Conservation (phyloP, 495 filamentous ascomycete genomes). For the Pyronema omphalodes region DNA sequence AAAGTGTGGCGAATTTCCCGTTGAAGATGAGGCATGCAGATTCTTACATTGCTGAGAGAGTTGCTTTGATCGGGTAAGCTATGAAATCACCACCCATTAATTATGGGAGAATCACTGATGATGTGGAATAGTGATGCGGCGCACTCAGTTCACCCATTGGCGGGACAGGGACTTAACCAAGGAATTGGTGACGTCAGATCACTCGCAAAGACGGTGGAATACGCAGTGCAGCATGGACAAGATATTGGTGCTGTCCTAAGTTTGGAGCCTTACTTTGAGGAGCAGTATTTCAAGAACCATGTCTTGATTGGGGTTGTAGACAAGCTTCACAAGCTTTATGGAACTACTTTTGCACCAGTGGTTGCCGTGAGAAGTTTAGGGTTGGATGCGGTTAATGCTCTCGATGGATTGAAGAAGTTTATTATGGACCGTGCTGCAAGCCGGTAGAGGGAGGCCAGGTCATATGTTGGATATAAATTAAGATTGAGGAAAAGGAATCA, state of each 20-base stretch:
- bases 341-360: slow-evolving; percentile 51
- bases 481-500: not conserved
- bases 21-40: slow-evolving; percentile 78
- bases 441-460: not conserved
- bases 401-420: slow-evolving; percentile 62
- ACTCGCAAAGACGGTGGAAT: slow-evolving; percentile 51
- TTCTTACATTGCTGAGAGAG: slow-evolving; percentile 71
- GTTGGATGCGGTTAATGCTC: slow-evolving; percentile 53
- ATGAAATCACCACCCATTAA: not conserved
- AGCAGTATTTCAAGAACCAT: slow-evolving; percentile 67
- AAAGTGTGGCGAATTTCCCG: slow-evolving; percentile 76
- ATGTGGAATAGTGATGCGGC: slow-evolving; percentile 46
- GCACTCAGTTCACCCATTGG: slow-evolving; percentile 84
- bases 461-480: not conserved
- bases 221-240: slow-evolving; percentile 62
- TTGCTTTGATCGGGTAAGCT: slow-evolving; percentile 55
- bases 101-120: no score
- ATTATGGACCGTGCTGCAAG: slow-evolving; percentile 85
- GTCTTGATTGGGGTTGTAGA: slow-evolving; percentile 77
- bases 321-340: slow-evolving; percentile 85
- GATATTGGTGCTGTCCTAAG: slow-evolving; percentile 58
- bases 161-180: slow-evolving; percentile 87
- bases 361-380: slow-evolving; percentile 57
- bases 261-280: slow-evolving; percentile 58
- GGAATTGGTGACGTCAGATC: slow-evolving; percentile 73